phyloP scores from a whole-genome alignment of 2,329 filamentous ascomycete species.

The Neopestalotiopsis sp. region DNA sequence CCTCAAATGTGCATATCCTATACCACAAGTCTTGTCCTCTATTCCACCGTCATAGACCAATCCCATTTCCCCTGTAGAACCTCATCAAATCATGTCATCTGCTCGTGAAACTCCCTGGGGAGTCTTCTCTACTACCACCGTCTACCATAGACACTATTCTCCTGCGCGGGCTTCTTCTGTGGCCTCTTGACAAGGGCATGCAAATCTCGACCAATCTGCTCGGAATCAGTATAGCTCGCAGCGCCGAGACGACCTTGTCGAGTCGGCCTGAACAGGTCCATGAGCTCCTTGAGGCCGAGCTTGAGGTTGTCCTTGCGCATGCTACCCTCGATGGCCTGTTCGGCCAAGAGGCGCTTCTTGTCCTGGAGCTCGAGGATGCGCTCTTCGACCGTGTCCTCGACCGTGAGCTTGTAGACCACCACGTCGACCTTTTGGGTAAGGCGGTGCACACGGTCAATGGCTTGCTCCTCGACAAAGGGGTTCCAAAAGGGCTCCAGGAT shows the following conservation, averaged over 20 bases:
- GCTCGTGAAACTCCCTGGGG: neutral
- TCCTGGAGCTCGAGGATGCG: conserved; percentile 94
- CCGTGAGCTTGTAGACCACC: conserved; percentile 91
- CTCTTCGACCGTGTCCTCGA: conserved; percentile 87
- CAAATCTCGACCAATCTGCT: conserved; percentile 24
- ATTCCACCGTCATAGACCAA: too few relatives aligned
- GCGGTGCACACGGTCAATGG: conserved; percentile 97
- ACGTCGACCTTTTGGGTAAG: conserved; percentile 96
- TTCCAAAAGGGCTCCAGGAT: conserved; percentile 99
- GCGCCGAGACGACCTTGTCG: neutral
- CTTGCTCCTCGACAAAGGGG: conserved; percentile 98
- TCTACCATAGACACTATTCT: conserved; percentile 46
- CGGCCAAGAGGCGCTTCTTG: conserved; percentile 90
- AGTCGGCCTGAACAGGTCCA: conserved; percentile 78
- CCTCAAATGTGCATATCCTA: too few relatives aligned
- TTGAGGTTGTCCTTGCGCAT: conserved; percentile 77
- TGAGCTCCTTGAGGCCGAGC: conserved; percentile 89
- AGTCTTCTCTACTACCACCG: conserved; percentile 43
- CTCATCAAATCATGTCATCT: conserved; percentile 5
- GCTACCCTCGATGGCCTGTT: conserved; percentile 85
- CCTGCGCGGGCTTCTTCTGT: conserved; percentile 31
- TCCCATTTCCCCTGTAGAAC: neutral
- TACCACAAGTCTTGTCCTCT: too few relatives aligned
- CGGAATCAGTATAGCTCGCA: neutral
- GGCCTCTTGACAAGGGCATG: neutral